phyloP scores from a whole-genome alignment of 345 rosid species.

The Eucalyptus pauciflora region DNA sequence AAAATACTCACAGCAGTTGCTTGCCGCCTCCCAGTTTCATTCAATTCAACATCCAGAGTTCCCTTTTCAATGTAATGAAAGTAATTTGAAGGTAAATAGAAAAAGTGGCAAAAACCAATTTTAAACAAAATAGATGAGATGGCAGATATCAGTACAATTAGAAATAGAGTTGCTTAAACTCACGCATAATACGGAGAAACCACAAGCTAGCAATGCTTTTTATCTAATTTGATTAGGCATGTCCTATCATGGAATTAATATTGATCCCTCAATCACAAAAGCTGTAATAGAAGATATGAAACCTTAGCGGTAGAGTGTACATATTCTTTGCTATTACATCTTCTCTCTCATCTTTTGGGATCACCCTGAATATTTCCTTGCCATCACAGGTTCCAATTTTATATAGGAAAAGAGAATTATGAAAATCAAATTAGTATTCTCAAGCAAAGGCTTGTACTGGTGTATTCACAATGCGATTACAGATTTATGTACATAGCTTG shows the following conservation, averaged over 20 bases:
- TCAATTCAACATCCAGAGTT: conserved; percentile 71
- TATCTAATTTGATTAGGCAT: background rate
- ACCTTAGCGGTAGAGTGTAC: background rate
- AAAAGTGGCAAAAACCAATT: background rate
- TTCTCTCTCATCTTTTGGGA: background rate
- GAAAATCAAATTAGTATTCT: background rate
- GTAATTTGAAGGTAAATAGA: background rate
- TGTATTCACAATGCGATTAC: background rate
- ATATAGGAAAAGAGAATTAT: background rate
- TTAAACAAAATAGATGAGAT: background rate
- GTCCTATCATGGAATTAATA: background rate
- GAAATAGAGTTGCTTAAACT: background rate
- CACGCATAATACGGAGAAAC: background rate
- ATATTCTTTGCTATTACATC: background rate
- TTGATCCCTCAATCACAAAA: background rate
- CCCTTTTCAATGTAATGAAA: conserved; percentile 28
- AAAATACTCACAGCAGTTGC: conserved; percentile 43
- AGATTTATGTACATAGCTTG: background rate
- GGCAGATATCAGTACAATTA: background rate
- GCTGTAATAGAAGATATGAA: background rate
- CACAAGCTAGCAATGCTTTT: background rate
- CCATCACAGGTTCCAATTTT: background rate
- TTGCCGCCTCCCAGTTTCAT: conserved; percentile 70
- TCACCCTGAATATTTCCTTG: background rate
- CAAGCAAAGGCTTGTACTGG: background rate